phyloP scores from a whole-genome alignment of 106 monocot species.

The Acorus calamus region DNA sequence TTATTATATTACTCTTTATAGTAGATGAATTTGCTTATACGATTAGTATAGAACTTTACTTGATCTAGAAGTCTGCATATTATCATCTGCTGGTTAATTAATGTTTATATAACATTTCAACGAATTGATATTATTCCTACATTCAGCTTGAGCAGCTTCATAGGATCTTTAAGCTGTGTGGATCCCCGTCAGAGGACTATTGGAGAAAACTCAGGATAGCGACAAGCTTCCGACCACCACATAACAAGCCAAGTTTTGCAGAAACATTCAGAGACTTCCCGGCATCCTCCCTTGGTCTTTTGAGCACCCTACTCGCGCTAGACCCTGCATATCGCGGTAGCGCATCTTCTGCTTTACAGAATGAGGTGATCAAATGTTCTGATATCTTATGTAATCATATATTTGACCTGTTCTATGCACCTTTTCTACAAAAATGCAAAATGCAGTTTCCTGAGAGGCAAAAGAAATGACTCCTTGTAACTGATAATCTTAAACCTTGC shows the following conservation, averaged over 20 bases:
- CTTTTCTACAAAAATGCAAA: too few species aligned
- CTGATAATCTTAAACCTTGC: too few species aligned
- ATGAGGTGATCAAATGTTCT: constrained; percentile 12
- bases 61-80: too few species aligned
- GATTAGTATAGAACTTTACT: too few species aligned
- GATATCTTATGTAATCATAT: too few species aligned
- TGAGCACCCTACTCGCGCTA: constrained; percentile 26
- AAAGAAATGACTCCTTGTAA: too few species aligned
- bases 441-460: too few species aligned
- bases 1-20: too few species aligned
- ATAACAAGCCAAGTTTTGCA: constrained; percentile 22
- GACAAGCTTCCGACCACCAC: constrained; percentile 23
- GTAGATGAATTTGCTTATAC: too few species aligned
- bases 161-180: constrained; percentile 40
- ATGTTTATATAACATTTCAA: too few species aligned
- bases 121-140: background rate
- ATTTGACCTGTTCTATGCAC: too few species aligned
- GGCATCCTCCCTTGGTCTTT: constrained; percentile 18
- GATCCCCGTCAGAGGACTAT: constrained; percentile 31
- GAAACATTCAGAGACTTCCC: constrained; percentile 31
- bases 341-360: constrained; percentile 30
- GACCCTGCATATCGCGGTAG: constrained; percentile 32
- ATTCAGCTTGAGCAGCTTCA: constrained; percentile 36
- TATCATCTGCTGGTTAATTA: too few species aligned
- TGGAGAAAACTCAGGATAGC: constrained; percentile 31